Evolutionary conservation across 2,329 filamentous ascomycete genomes (phyloP).

Genomic region (Eutypa lata): DNA sequence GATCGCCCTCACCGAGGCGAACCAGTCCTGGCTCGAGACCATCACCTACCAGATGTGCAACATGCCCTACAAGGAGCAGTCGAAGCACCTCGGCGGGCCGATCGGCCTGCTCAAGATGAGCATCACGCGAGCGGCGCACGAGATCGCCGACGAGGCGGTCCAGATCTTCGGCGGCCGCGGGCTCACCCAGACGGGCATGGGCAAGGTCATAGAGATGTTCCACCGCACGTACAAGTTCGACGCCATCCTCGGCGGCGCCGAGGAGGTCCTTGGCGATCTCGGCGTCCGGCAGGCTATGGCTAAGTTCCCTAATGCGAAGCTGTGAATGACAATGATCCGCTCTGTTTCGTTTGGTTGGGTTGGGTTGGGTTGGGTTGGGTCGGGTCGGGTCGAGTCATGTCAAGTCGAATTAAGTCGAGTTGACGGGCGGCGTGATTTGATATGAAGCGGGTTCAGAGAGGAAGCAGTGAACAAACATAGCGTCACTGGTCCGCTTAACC

Average conservation of each 20-base stretch:
- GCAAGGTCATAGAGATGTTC: constrained; percentile 78
- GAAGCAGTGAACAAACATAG: no score
- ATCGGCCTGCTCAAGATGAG: constrained; percentile 82
- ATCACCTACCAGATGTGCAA: constrained; percentile 87
- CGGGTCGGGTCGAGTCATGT: no score
- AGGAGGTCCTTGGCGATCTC: constrained; percentile 78
- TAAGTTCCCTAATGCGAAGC: constrained; percentile 78
- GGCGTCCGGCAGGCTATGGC: constrained; percentile 82
- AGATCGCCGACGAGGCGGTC: constrained; percentile 78
- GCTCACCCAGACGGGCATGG: constrained; percentile 80
- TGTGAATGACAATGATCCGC: no score
- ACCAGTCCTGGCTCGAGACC: constrained; percentile 80
- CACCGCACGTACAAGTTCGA: constrained; percentile 82
- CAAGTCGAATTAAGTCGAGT: no score
- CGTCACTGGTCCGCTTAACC: no score
- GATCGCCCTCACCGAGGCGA: constrained; percentile 78
- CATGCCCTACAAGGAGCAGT: constrained; percentile 76
- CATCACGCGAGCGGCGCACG: constrained; percentile 72
- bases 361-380: no score
- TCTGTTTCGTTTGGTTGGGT: no score
- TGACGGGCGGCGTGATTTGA: no score
- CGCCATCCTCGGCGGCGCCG: constrained; percentile 73
- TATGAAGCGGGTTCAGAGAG: no score
- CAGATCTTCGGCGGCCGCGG: constrained; percentile 85
- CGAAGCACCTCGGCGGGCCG: constrained; percentile 72